Base-by-base conservation (phyloP, 2,329 filamentous ascomycete species). In the Colletotrichum paranaense region DNA sequence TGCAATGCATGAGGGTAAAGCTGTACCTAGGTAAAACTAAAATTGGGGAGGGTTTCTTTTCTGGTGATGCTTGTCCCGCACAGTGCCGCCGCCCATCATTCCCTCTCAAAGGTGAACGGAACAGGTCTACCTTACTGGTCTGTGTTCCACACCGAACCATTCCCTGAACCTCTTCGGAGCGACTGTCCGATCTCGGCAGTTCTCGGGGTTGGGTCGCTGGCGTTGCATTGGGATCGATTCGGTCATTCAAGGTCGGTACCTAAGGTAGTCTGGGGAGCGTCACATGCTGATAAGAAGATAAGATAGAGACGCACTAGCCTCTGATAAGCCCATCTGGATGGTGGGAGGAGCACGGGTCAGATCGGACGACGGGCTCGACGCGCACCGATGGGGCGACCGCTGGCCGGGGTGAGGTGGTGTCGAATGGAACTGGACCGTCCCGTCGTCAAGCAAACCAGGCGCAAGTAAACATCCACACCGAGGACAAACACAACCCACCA, bases 161-260 rank as follows among this genome's bases (percentile, higher is more conserved):
- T 26, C 16, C 26, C 24, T 58, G 9, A 19, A 24, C 38, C 38
- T 26, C 35, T 22, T 30, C 6, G 22, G 35, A 42, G 26, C 22
- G 49, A 42, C 2, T 68, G 49, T 58, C 68, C 68, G 68, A 72
- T 68, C 57, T 72, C 68, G 68, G 68, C 57, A 68, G 35, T 53
- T 72, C 22, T 57, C 11, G 67, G 53, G 67, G 57, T 14, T 28
- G 38, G 38, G 14, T 35, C 38, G n/a, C 12, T 55, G 30, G 35
- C 22, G 49, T 42, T 14, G 32, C 11, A 38, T 52, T 3, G 49
- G 16, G 38, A 19, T 42, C 38, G 38, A 42, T 42, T 42, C 38
- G 19, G 38, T 9, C 30, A 32, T 32, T 32, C 30, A 32, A 32
- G 8, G 30, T 32, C 30, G 30, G 30, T 30, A 30, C 30, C 30